Conservation (phyloP, 805 yeast species). For the Ogataea philodendri region DNA sequence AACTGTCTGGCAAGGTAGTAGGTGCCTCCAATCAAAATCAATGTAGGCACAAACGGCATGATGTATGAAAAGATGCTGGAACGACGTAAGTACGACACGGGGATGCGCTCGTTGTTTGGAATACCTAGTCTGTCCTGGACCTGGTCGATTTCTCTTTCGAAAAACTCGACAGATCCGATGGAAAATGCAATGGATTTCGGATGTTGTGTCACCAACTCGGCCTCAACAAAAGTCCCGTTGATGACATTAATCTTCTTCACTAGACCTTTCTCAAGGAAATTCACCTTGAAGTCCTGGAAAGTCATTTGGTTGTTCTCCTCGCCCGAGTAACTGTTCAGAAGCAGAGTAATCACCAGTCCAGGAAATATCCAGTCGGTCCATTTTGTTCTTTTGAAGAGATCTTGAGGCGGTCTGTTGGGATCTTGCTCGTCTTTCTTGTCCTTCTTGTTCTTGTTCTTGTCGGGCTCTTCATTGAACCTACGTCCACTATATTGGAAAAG, state of each 20-base stretch:
- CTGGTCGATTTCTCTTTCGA: constrained; percentile 73
- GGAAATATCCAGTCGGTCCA: constrained; percentile 31
- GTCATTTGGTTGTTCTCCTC: constrained; percentile 49
- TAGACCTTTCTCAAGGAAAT: constrained; percentile 70
- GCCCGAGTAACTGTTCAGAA: constrained; percentile 19
- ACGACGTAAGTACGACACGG: constrained; percentile 75
- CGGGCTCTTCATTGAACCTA: constrained; percentile 9
- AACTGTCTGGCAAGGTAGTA: constrained; percentile 53
- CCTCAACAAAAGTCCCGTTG: constrained; percentile 72
- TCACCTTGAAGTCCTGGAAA: constrained; percentile 86
- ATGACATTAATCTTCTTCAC: constrained; percentile 74
- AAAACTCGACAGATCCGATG: constrained; percentile 85
- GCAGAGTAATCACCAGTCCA: constrained; percentile 24
- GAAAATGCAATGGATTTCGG: constrained; percentile 50
- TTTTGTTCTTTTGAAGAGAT: constrained; percentile 15
- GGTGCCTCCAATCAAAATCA: constrained; percentile 83
- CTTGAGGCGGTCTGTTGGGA: constrained; percentile 10
- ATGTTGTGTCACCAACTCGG: constrained; percentile 42
- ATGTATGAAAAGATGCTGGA: constrained; percentile 63
- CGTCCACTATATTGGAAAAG: constrained; percentile 16
- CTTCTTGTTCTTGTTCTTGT: constrained; percentile 15
- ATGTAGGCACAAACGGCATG: constrained; percentile 82
- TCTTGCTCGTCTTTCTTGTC: constrained; percentile 11
- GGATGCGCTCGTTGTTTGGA: constrained; percentile 64
- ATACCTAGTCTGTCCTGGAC: constrained; percentile 72